Base-by-base conservation (phyloP, 202 grass and related monocot species). In the Setaria italica region DNA sequence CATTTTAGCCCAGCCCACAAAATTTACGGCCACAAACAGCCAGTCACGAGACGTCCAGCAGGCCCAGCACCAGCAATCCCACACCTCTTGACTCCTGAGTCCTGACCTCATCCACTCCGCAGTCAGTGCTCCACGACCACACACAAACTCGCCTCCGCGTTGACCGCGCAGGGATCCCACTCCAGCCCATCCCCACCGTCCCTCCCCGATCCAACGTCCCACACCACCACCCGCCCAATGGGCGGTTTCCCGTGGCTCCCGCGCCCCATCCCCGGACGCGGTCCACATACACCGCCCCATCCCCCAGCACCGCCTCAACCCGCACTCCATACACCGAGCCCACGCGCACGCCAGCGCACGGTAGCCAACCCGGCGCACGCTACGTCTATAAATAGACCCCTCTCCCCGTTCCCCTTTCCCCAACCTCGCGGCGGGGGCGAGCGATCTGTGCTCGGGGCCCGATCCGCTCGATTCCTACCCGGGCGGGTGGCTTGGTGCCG, bases 331-430 rank as follows among this genome's bases (percentile, higher is more conserved):
- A 66, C 79, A 67, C 84, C 80, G n/a, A 0, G 3, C 21, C 2
- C 64, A 77, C 48, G 43, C 4, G 43, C 62, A 62, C 62, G 21
- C 35, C 84, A 9, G 64, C 79, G 9, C 75, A 78, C 59, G 41
- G 19, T 87, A 86, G 84, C 79, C 34, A 1, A 0, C 46, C 10
- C 17, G 25, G 66, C 67, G 85, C 82, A 53, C 41, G 54, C 33
- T 70, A 16, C 67, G 90, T 76, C 90, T 94, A 97, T 94, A 97
- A 97, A 89, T 90, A 90, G 0, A 42, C 2, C 74, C 77, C 47
- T 72, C 57, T 16, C 33, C 32, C 16, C 1, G 10, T 1, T 50
- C 2, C 76, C 72, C 8, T 21, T 42, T 64, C 35, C 34, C 71
- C 51, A 62, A 42, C 46, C 11, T 5, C 72, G 10, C 4, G 1